Base-by-base conservation (phyloP, 73 alveolate species). In the Paramecium bursaria region DNA sequence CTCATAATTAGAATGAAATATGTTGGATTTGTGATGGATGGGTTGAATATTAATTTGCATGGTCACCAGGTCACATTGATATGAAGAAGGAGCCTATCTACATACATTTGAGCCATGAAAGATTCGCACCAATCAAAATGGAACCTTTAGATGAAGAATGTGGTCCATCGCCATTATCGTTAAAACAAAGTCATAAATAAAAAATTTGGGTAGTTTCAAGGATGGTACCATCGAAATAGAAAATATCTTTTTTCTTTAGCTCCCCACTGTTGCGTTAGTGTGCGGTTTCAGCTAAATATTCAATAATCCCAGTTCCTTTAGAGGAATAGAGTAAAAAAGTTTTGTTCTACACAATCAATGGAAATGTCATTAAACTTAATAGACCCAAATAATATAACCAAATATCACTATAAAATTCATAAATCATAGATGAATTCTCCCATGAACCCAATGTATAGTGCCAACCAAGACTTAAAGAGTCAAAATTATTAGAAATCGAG, bases 21-120 rank as follows among this genome's bases (percentile, higher is more conserved):
- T 67, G 82, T 67, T 67, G 82, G 82, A 67, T 67, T 25, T 67
- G 82, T 39, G 82, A 67, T 67, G 82, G 82, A 42, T 67, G 82
- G 82, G 82, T 67, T 35, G 82, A 67, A 35, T 67, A 47, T 42
- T 39, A 39, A 2, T 67, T 67, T 35, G 27, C 21, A 1, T 67
- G 82, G 82, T 9, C 33, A 35, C 82, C 82, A 0, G 44, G 3
- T 67, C 82, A 67, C 44, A 39, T 67, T 21, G 82, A 67, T 21
- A 39, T 67, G 2, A 67, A 21, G 44, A 35, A 44, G 21, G 82
- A 67, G 44, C 82, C 82, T 0, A 25, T 67, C 33, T 67, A 39
- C 48, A 67, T 67, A 10, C 82, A 67, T 67, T 67, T 67, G 10
- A 67, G 82, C 44, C 82, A 67, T 67, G 82, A 67, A 39, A 14